Evolutionary conservation across 306 rosid species (phyloP).

Genomic region (barrel medic (Medicago truncatula)): MtrunA17r5.0-ANR NC_053045.1:50320001-50320500

Average conservation of each 20-base stretch:
- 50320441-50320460: conserved; percentile 12
- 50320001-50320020: conserved; percentile 11
- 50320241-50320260: conserved; percentile 18
- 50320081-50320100: background rate
- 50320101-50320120: conserved; percentile 1
- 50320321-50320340: conserved; percentile 28
- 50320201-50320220: background rate
- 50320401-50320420: background rate
- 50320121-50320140: background rate
- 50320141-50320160: conserved; percentile 35
- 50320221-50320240: conserved; percentile 4
- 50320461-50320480: background rate
- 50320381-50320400: conserved; percentile 4
- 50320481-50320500: conserved; percentile 18
- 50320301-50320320: conserved; percentile 15
- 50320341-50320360: conserved; percentile 4
- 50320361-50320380: conserved; percentile 5
- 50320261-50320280: background rate
- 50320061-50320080: background rate
- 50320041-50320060: background rate
- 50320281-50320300: background rate
- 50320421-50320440: conserved; percentile 41
- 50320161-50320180: conserved; percentile 23
- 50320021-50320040: conserved; percentile 5
- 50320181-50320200: conserved; percentile 11